Conservation (phyloP, 768 basidiomycete genomes). For the Russula lepida region DNA sequence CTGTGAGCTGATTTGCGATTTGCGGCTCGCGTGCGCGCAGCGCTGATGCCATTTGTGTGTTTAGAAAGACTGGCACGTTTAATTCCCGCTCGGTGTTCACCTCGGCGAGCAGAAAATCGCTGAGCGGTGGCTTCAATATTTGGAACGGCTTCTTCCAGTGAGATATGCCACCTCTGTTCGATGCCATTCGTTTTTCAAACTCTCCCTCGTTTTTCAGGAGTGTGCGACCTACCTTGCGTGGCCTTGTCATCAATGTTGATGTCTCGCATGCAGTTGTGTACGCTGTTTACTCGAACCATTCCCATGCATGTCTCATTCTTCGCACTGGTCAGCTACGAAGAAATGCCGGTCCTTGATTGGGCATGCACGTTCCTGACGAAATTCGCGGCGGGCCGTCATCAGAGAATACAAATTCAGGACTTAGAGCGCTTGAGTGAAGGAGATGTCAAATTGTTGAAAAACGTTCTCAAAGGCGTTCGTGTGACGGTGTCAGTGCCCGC, state of each 20-base stretch:
- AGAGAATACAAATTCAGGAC: background rate
- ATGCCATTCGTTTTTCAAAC: background rate
- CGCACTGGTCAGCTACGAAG: conserved; percentile 5
- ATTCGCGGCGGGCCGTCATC: background rate
- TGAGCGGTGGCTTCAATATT: conserved; percentile 18
- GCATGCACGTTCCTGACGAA: conserved; percentile 9
- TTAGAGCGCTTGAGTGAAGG: background rate
- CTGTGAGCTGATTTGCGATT: conserved; percentile 5
- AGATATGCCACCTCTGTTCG: background rate
- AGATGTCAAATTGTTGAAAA: conserved; percentile 9
- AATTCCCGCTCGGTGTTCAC: conserved; percentile 19
- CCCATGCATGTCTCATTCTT: background rate
- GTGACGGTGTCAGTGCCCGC: conserved; percentile 12
- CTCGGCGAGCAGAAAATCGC: background rate
- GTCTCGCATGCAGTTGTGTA: conserved; percentile 16
- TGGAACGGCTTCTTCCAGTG: conserved; percentile 21
- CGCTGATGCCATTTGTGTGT: background rate
- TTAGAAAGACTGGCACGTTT: conserved; percentile 10
- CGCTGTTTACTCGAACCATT: background rate
- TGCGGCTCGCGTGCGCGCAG: too few relatives aligned
- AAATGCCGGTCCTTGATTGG: conserved; percentile 17
- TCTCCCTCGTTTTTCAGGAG: conserved; percentile 9
- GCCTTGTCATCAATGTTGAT: conserved; percentile 18
- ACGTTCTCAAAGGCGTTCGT: conserved; percentile 6
- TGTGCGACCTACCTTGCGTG: conserved; percentile 9